Evolutionary conservation across 257 asterid genomes (phyloP), one percentile per base, ranked within the genome.

Genomic region (Coffea eugenioides): DNA sequence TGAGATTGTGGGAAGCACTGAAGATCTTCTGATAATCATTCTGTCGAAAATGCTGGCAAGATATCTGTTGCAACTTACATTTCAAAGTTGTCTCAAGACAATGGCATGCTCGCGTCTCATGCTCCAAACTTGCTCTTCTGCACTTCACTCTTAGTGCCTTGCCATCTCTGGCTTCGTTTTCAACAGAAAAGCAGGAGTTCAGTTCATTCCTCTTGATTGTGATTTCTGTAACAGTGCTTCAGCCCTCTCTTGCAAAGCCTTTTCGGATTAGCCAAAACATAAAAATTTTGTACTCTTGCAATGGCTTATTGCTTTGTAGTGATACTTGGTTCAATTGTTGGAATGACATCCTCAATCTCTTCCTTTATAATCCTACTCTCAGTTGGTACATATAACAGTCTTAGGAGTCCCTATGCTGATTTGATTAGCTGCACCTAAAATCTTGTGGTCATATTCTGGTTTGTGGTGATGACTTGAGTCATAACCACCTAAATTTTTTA

Each of bases 301-400:
- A 69, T 69, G 73, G 73, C 27, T 36, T 16, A 21, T 5, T 69
- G 41, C 73, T 69, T 69, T 69, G 73, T 69, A 51, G 27, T 69
- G n/a, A 43, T 18, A 39, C 0, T 34, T 20, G 49, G 2, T 43
- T 25, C 16, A 4, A 69, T 8, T 39, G 48, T 21, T 20, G 16
- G 65, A 56, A 56, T 56, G 62, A 16, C 62, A 6, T 59, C 23
- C 27, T 20, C 21, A 20, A 15, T 16, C 25, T 43, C n/a, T 69
- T 39, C n/a, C 36, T 39, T 1, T 69, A 36, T 69, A 69, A 69
- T 69, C 51, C 27, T 16, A 69, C 14, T 10, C 11, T 69, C 46
- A 27, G 27, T 20, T 39, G 27, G 51, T 16, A 69, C 15, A 34
- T 8, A 2, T 27, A 39, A 2, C 43, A 39, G 43, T 39, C 43